Evolutionary conservation across 129 eudicot species (phyloP), one percentile per base, ranked within the genome.

Genomic region (Saposhnikovia divaricata): DNA sequence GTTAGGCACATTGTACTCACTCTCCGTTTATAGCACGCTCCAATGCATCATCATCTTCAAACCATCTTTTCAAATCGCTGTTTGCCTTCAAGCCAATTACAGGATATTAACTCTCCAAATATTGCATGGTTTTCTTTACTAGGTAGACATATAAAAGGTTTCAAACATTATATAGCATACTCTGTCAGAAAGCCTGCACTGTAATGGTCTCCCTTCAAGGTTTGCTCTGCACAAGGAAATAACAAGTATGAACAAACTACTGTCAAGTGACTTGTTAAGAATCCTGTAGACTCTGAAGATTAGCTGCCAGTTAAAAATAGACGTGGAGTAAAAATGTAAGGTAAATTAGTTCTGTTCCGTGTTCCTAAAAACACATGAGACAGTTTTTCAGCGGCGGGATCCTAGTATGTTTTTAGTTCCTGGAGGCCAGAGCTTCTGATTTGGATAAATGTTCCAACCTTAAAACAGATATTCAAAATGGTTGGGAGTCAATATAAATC

Each of bases 31-130:
- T 84, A 55, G 97, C 95, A 47, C 99, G 92, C 81, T 96, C 99
- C 82, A 96, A 78, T 77, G 99, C 99, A 87, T 92, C 98, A 65
- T 96, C 99, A 80, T 96, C 99, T 77, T 81, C 83, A 76, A 96
- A 96, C 98, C 99, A 96, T 77, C 77, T 89, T 80, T 86, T 85
- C 18, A 96, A 81, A 48, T 92, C 88, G 76, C 87, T 85, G 77
- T 82, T 88, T 77, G 99, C 99, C 99, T 96, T 79, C 84, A 37
- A 80, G 46, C 57, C 14, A 19, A 82, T 84, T 23, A 70, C 44
- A 50, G 23, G 48, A 85, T n/a, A 68, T 85, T 59, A 84, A 81
- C 82, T 72, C 61, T 66, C 65, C 72, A 66, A 40, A 18, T 51
- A 9, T 42, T 38, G 63, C 18, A 12, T 44, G 25, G 51, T 75